Base-by-base conservation (phyloP, 306 rosid genomes). In the Adenanthera pavonina region DNA sequence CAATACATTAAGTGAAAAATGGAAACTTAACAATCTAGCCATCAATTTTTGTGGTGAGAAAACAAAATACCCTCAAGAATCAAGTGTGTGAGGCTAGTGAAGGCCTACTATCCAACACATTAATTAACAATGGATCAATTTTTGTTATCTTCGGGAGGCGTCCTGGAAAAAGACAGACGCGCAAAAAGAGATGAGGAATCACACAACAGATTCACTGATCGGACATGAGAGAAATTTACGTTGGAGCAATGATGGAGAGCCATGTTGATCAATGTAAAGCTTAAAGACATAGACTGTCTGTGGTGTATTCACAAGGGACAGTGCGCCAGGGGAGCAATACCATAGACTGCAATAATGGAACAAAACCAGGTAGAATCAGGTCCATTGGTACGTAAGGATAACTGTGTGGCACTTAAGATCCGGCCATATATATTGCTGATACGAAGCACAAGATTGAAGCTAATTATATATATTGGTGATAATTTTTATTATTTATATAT, bases 41-140 rank as follows among this genome's bases (percentile, higher is more conserved):
- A 1, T 8, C 13, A 46, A 9, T 41, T 52, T 47, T 9, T 92
- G 91, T 0, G 97, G 95, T 7, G 94, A 44, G 79, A 95, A 91
- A 12, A 75, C 97, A 76, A 95, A 95, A 79, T 89, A 12, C 97
- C 97, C 76, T 92, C 97, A 10, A 92, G 64, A 67, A 95, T 72
- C 60, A 83, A 25, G 86, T 92, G 95, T 6, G 95, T 91, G 83
- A 92, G 94, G 79, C 97, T 97, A 2, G 97, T 92, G 84, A 95
- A 95, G 15, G 86, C 88, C 97, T 95, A 95, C 98, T 25, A 25
- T 25, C 30, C 97, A 95, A 82, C 97, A 89, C 94, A 95, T 92
- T 13, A 92, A 94, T 92, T 15, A 92, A 51, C 88, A 87, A 30
- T 73, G 95, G 87, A 40, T 95, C 97, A 64, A 85, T 57, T 86